Base-by-base conservation (phyloP, 2,329 filamentous ascomycete genomes). In the Hymenoscyphus repandus region DNA sequence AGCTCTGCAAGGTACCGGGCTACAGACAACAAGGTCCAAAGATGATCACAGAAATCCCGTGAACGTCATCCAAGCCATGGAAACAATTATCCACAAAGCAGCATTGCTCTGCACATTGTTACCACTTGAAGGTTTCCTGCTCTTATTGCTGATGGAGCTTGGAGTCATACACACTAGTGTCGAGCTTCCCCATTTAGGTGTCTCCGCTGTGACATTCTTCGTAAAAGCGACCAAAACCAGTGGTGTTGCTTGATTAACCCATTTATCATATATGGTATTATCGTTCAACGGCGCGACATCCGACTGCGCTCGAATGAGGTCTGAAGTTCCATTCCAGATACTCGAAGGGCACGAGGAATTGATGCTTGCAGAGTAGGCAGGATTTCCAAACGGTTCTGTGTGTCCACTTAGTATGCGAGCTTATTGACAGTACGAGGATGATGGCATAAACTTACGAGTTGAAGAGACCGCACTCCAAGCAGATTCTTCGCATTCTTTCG, bases 371-470 rank as follows among this genome's bases (percentile, higher is more conserved):
- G 34, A 47, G 27, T 47, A 47, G 15, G 36, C 7, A 17, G 45
- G 45, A 30, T 47, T 47, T 1, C 45, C 45, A 5, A 47, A 47
- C 12, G 45, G 45, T n/a, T 47, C 45, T 47, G 22, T 17, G 6
- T n/a, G 6, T 11, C 6, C 10, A 43, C 31, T 31, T n/a, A 15
- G 30, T 4, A 15, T 41, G 12, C 20, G 6, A 13, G n/a, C 13
- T 1, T 20, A 15, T 15, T 44, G 13, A 7, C 11, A 11, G 30
- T 5, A 6, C 5, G 12, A 13, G 17, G 27, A 13, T 20, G 15
- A 37, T 20, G 18, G 38, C 17, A 17, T 11, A 27, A 12, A 33
- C 22, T 47, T 47, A 47, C 45, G 45, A 18, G 45, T 47, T 20
- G 36, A 18, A 17, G 36, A 22, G 32, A 47, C 27, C 9, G 34